Conservation (phyloP, 2,329 filamentous ascomycete genomes). For the Sclerotiophoma versabilis region DNA sequence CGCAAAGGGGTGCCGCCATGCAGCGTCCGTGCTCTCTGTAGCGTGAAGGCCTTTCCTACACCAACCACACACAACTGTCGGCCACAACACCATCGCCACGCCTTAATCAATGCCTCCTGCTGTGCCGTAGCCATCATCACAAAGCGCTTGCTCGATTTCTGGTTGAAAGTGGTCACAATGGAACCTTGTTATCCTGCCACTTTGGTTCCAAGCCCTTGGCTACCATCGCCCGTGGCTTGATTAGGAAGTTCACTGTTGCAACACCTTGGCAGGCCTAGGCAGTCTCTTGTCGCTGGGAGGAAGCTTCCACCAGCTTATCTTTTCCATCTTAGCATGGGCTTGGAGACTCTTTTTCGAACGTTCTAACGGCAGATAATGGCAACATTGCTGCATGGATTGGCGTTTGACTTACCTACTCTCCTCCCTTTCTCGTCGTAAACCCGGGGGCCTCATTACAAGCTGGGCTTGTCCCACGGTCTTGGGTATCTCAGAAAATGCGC, state of each 20-base stretch:
- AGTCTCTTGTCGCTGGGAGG: constrained; percentile 5
- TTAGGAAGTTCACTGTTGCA: constrained; percentile 15
- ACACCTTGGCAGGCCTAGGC: constrained; percentile 25
- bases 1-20: constrained; percentile 5
- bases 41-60: not conserved
- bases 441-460: constrained; percentile 16
- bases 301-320: constrained; percentile 29
- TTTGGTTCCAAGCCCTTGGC: constrained; percentile 30
- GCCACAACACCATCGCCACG: not conserved
- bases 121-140: constrained; percentile 13
- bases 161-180: constrained; percentile 17
- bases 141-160: constrained; percentile 14
- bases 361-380: constrained; percentile 19
- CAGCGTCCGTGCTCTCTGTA: not conserved
- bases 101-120: not conserved
- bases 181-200: constrained; percentile 25
- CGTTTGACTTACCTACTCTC: constrained; percentile 22
- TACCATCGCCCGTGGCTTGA: constrained; percentile 13
- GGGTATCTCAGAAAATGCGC: constrained; percentile 23
- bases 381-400: constrained; percentile 19
- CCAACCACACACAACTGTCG: not conserved
- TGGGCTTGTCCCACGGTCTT: constrained; percentile 30
- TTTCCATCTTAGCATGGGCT: constrained; percentile 28
- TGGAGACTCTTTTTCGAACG: constrained; percentile 32
- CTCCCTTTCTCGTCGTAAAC: constrained; percentile 31